Evolutionary conservation across 345 rosid genomes (phyloP).

Genomic region (Eucalyptus victrix): DNA sequence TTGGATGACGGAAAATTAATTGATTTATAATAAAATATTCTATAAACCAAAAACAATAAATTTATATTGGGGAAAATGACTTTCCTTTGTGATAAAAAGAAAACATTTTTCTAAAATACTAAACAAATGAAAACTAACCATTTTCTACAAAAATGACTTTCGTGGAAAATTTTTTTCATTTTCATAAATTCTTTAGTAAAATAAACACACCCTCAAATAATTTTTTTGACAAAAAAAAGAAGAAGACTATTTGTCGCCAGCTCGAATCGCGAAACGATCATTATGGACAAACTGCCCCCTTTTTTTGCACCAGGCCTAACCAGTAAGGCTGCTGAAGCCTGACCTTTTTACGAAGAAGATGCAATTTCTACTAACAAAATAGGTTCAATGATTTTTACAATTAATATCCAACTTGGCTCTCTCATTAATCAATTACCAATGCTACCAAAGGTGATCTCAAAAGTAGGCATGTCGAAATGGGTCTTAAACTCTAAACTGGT

Average conservation of each 20-base stretch:
- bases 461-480: too few relatives aligned
- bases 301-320: background rate
- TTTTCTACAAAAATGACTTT: background rate
- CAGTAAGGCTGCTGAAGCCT: background rate
- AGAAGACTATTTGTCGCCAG: rapidly evolving
- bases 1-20: background rate
- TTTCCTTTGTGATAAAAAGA: background rate
- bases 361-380: too few relatives aligned
- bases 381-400: background rate
- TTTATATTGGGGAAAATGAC: background rate
- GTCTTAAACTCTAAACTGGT: too few relatives aligned
- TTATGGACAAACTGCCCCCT: background rate
- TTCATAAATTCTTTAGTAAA: background rate
- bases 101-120: background rate
- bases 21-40: background rate
- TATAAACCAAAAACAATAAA: background rate
- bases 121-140: background rate
- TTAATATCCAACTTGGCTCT: background rate
- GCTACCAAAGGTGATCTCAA: background rate
- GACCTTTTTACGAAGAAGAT: background rate
- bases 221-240: too few relatives aligned
- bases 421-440: background rate
- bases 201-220: background rate
- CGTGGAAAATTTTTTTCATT: background rate
- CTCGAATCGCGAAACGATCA: background rate